Conservation (phyloP, 2,329 filamentous ascomycete genomes). For the Curvularia eragrostidis region DNA sequence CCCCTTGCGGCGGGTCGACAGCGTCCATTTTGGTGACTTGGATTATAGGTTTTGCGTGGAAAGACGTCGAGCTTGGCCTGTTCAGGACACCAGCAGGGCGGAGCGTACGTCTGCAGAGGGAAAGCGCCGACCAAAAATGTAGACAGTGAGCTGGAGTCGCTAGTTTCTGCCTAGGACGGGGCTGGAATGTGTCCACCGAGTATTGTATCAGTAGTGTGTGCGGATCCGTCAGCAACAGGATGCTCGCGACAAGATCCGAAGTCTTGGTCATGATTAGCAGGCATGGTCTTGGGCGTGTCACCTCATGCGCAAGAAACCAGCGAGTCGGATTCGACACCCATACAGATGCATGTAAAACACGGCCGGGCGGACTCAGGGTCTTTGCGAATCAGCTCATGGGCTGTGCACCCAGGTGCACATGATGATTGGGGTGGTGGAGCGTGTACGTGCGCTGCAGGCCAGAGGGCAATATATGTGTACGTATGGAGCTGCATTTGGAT, state of each 20-base stretch:
- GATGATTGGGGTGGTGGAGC: background rate
- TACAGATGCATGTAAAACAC: background rate
- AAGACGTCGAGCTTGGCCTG: background rate
- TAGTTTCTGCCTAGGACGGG: background rate
- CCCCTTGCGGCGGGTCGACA: constrained; percentile 2
- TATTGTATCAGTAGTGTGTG: background rate
- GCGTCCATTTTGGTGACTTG: constrained; percentile 1
- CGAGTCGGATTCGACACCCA: background rate
- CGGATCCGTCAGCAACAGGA: background rate
- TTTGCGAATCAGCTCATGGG: constrained; percentile 1
- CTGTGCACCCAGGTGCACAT: background rate
- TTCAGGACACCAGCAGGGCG: background rate
- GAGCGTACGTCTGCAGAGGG: no score
- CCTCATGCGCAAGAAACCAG: background rate
- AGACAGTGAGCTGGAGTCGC: constrained; percentile 3
- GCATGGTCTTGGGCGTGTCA: background rate
- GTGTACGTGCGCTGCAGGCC: background rate
- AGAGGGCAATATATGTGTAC: background rate
- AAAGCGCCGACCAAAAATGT: no score
- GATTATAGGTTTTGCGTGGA: background rate
- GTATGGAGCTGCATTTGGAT: no score
- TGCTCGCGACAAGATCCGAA: background rate
- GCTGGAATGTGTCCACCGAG: background rate
- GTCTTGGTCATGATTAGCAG: background rate
- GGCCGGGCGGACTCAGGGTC: background rate